Evolutionary conservation across 352 stramenopile species (phyloP).

Genomic region (Pythium aristosporum): DNA sequence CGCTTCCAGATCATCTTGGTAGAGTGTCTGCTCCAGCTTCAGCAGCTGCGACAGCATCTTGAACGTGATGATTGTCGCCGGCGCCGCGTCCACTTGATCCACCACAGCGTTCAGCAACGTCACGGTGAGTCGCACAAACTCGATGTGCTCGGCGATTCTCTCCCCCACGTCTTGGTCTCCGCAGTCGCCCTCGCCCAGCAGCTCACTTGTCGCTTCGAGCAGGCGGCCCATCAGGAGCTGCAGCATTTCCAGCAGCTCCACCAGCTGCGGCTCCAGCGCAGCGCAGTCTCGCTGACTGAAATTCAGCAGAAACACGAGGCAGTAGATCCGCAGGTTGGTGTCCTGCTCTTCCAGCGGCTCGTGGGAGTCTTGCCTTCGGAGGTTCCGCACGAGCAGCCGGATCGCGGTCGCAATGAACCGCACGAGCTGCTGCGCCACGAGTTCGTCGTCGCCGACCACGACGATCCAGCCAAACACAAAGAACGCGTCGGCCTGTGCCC

Average conservation of each 20-base stretch:
- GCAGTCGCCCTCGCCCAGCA: not conserved
- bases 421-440: slow-evolving; percentile 34
- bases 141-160: slow-evolving; percentile 41
- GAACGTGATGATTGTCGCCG: slow-evolving; percentile 38
- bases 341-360: slow-evolving; percentile 40
- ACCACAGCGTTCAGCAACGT: slow-evolving; percentile 54
- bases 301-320: slow-evolving; percentile 74
- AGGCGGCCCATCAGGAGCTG: slow-evolving; percentile 34
- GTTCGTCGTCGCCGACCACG: slow-evolving; percentile 59
- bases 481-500: slow-evolving; percentile 71
- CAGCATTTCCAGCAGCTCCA: slow-evolving; percentile 37
- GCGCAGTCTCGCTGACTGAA: slow-evolving; percentile 54
- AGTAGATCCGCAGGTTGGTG: slow-evolving; percentile 70
- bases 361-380: slow-evolving; percentile 8
- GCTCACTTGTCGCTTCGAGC: slow-evolving; percentile 19
- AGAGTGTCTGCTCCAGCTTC: slow-evolving; percentile 20
- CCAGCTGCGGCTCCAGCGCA: slow-evolving; percentile 33
- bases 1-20: slow-evolving; percentile 1
- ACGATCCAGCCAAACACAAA: slow-evolving; percentile 76
- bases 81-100: slow-evolving; percentile 35
- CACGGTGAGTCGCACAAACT: slow-evolving; percentile 55
- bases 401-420: slow-evolving; percentile 46
- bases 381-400: slow-evolving; percentile 43
- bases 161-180: slow-evolving; percentile 7
- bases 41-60: slow-evolving; percentile 29